Evolutionary conservation across 371 early-diverging fungal genomes (phyloP).

Genomic region (Mucor velutinosus): DNA sequence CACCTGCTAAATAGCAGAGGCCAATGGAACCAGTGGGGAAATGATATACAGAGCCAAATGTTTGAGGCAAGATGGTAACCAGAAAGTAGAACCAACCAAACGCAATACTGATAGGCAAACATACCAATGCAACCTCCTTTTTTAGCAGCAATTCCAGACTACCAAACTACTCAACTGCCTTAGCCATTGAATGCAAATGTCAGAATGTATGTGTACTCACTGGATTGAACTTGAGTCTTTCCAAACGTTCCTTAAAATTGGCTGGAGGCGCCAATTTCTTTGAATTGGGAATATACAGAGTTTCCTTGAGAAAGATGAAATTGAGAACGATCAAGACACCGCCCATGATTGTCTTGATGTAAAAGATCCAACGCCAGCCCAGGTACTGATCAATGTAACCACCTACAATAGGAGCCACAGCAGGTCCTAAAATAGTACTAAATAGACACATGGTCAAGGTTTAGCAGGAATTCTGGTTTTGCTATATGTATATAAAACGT

Average conservation of each 20-base stretch:
- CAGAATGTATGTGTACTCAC: constrained; percentile 20
- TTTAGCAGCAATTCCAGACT: constrained; percentile 28
- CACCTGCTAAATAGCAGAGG: constrained; percentile 52
- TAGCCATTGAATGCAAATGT: background rate
- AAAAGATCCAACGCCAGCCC: constrained; percentile 65
- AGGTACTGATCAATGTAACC: constrained; percentile 54
- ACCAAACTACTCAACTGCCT: constrained; percentile 12
- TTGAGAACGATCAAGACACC: constrained; percentile 42
- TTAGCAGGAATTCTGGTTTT: background rate
- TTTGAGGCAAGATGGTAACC: constrained; percentile 49
- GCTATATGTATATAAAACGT: background rate
- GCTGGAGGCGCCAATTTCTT: constrained; percentile 3
- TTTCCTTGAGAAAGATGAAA: constrained; percentile 57
- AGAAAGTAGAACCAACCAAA: constrained; percentile 57
- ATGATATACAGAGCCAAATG: constrained; percentile 37
- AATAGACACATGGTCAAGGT: background rate
- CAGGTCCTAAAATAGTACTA: constrained; percentile 57
- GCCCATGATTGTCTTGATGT: constrained; percentile 53
- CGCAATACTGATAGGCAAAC: constrained; percentile 30
- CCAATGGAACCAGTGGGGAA: constrained; percentile 53
- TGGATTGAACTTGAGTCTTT: constrained; percentile 38
- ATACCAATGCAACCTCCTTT: constrained; percentile 22
- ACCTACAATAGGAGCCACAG: constrained; percentile 57
- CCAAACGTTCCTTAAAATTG: constrained; percentile 12
- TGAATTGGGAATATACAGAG: constrained; percentile 35